phyloP scores from a whole-genome alignment of 2,329 filamentous ascomycete species.

The Hymenoscyphus scutula region DNA sequence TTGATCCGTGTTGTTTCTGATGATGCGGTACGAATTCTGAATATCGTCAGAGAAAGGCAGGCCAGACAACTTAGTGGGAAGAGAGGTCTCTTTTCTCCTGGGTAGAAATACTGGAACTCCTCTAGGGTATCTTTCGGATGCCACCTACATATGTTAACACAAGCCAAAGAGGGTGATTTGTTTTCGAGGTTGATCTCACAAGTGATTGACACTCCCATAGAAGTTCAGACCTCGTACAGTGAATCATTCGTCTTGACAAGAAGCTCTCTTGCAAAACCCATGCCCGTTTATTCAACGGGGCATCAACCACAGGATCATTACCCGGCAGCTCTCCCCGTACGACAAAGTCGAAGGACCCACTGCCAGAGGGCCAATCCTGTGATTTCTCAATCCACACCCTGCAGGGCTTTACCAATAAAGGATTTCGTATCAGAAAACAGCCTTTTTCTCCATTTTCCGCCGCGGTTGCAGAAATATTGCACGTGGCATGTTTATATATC shows the following conservation, averaged over 20 bases:
- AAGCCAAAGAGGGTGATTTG: too few species aligned
- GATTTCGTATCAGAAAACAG: neutral
- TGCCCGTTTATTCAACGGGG: neutral
- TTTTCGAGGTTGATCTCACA: neutral
- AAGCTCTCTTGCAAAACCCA: neutral
- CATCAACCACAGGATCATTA: neutral
- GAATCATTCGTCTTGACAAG: neutral
- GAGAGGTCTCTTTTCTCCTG: too few species aligned
- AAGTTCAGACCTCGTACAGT: neutral
- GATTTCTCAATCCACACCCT: neutral
- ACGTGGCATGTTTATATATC: neutral
- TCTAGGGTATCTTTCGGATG: neutral
- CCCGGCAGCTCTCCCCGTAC: too few species aligned
- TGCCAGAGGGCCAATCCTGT: too few species aligned
- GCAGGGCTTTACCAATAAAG: neutral
- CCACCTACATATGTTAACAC: neutral
- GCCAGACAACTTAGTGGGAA: neutral
- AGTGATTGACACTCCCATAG: neutral
- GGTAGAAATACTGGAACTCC: neutral
- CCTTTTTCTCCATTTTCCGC: neutral
- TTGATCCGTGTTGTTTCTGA: neutral
- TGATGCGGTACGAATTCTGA: neutral
- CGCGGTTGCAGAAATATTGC: neutral
- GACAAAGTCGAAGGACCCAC: too few species aligned
- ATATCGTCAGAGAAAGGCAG: neutral